A percentile compares a stretch with the other conserved stretches of the same genome.
phyloP scores from a whole-genome alignment of 148 eudicot genomes.

The Pouteria glomerata region DNA sequence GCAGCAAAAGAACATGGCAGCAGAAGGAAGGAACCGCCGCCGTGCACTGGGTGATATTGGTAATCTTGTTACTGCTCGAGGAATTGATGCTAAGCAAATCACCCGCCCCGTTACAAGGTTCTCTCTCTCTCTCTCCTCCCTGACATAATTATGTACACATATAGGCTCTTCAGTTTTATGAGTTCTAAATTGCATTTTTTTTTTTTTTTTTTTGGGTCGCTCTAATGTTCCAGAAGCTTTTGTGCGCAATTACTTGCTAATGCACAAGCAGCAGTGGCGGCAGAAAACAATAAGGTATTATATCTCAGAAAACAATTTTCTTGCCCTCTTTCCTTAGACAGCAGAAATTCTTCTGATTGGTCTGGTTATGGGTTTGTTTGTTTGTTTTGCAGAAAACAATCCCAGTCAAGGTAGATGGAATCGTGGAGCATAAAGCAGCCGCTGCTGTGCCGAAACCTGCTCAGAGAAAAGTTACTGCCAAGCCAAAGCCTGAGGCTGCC shows the following conservation, averaged over 20 bases:
- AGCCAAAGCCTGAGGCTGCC: constrained; percentile 44
- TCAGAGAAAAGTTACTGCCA: constrained; percentile 33
- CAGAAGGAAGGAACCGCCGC: constrained; percentile 49
- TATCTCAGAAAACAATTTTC: constrained; percentile 2
- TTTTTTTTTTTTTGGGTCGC: too few species aligned
- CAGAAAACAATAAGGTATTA: constrained; percentile 42
- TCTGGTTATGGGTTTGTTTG: not conserved
- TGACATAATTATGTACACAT: too few species aligned
- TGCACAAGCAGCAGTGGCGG: constrained; percentile 49
- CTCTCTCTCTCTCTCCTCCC: not conserved
- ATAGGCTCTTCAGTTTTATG: too few species aligned
- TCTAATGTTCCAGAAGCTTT: constrained; percentile 31
- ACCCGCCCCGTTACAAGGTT: constrained; percentile 44
- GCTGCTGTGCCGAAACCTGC: constrained; percentile 21
- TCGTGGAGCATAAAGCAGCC: constrained; percentile 16
- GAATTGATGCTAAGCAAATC: constrained; percentile 34
- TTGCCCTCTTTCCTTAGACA: not conserved
- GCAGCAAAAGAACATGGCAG: constrained; percentile 55
- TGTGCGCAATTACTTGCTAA: constrained; percentile 68
- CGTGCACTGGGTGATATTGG: constrained; percentile 60
- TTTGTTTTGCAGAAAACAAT: constrained; percentile 24
- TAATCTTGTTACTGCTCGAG: constrained; percentile 40
- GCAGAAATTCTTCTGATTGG: not conserved
- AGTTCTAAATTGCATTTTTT: not conserved
- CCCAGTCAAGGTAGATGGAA: constrained; percentile 13